A percentile compares a stretch with the other conserved stretches of the same genome.
These are phyloP conservation scores for Chaetomium sp. DNA, from an alignment of 2,329 filamentous ascomycete species.

Conservation along the genomic window DNA sequence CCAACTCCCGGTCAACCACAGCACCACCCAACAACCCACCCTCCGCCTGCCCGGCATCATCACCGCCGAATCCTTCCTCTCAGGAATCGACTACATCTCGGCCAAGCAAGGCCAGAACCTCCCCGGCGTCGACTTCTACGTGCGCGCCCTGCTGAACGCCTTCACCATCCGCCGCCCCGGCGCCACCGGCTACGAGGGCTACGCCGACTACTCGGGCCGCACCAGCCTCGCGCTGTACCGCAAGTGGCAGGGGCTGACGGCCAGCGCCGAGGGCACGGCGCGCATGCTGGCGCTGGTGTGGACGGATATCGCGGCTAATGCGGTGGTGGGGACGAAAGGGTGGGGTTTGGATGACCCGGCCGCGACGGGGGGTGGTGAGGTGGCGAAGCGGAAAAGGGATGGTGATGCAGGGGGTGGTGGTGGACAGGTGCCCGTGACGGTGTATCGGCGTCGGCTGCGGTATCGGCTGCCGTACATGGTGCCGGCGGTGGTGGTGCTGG, in stretches of 20 bases:
- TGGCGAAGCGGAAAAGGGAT: background rate
- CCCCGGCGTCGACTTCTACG: slow-evolving; percentile 18
- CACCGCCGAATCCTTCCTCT: background rate
- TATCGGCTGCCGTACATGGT: slow-evolving; percentile 12
- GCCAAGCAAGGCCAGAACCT: slow-evolving; percentile 11
- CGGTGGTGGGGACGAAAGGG: slow-evolving; percentile 19
- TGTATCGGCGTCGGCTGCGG: background rate
- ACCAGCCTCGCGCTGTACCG: slow-evolving; percentile 6
- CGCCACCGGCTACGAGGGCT: background rate
- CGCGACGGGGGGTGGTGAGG: background rate
- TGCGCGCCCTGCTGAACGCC: slow-evolving; percentile 9
- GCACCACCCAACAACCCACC: background rate
- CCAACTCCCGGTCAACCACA: background rate
- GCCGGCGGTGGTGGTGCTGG: slow-evolving; percentile 17
- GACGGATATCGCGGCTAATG: slow-evolving; percentile 21
- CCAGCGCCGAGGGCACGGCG: background rate
- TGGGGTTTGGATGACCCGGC: slow-evolving; percentile 13
- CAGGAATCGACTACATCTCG: background rate
- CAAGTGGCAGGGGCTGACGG: slow-evolving; percentile 5
- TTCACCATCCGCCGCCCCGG: slow-evolving; percentile 12
- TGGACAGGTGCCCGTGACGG: slow-evolving; percentile 3
- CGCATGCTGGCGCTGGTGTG: slow-evolving; percentile 6
- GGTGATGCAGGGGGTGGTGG: background rate
- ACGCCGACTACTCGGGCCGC: slow-evolving; percentile 18
- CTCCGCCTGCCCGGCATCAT: slow-evolving; percentile 17